phyloP scores from a whole-genome alignment of 352 stramenopile species.

The Pythium dissimile region DNA sequence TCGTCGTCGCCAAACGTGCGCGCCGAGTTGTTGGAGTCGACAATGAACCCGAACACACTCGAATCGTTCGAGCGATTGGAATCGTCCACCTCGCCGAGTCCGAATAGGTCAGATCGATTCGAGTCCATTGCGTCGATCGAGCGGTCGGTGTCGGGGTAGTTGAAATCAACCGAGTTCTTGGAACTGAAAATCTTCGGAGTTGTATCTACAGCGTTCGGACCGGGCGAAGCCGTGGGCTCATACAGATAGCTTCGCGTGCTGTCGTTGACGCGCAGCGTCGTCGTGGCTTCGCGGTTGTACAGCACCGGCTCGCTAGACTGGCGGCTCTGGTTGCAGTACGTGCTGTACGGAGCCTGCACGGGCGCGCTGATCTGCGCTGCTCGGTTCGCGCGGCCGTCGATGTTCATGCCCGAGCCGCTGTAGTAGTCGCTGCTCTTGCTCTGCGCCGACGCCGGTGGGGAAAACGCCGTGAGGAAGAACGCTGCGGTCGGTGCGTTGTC shows the following conservation, averaged over 20 bases:
- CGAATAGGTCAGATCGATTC: not conserved
- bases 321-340: not conserved
- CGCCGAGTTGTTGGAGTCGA: slow-evolving; percentile 9
- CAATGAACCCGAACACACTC: slow-evolving; percentile 6
- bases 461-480: slow-evolving; percentile 10
- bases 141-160: slow-evolving; percentile 27
- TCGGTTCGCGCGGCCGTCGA: slow-evolving; percentile 5
- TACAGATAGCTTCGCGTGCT: slow-evolving; percentile 27
- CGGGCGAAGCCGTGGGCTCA: slow-evolving; percentile 1
- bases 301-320: slow-evolving; percentile 13
- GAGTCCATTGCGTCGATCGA: slow-evolving; percentile 20
- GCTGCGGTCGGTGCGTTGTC: not conserved
- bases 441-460: slow-evolving; percentile 3
- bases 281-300: slow-evolving; percentile 30
- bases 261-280: slow-evolving; percentile 11
- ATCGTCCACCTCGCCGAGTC: slow-evolving; percentile 8
- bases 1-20: not conserved
- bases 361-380: slow-evolving; percentile 1
- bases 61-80: slow-evolving; percentile 9
- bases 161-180: slow-evolving; percentile 35
- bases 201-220: not conserved
- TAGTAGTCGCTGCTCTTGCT: slow-evolving; percentile 2
- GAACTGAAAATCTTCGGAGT: slow-evolving; percentile 27
- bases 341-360: slow-evolving; percentile 3
- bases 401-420: not conserved